phyloP scores from a whole-genome alignment of 805 yeast species.

The Isabelozyma heimii region DNA sequence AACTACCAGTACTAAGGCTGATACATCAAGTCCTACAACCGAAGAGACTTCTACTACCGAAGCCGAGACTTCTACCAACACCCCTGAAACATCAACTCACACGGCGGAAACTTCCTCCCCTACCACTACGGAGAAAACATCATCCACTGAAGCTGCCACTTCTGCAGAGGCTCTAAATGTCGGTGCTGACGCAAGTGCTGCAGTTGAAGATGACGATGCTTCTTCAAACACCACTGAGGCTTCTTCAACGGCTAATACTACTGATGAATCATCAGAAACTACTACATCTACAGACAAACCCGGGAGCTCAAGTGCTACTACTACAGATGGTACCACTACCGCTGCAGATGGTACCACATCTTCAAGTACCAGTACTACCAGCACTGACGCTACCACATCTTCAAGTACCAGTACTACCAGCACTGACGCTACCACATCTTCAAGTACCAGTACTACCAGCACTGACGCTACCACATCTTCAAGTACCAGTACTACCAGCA shows the following conservation, averaged over 20 bases:
- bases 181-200: background rate
- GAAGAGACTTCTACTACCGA: background rate
- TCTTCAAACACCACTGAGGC: background rate
- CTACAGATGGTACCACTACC: background rate
- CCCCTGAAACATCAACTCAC: background rate
- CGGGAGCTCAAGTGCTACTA: background rate
- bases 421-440: conserved; percentile 1
- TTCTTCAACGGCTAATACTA: background rate
- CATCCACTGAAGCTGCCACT: background rate
- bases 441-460: background rate
- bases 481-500: background rate
- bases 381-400: conserved; percentile 1
- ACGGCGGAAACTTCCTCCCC: background rate
- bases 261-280: background rate
- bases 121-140: background rate
- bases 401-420: too few species aligned
- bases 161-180: background rate
- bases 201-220: conserved; percentile 20
- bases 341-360: background rate
- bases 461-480: background rate
- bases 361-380: too few species aligned
- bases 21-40: background rate
- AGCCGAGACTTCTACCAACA: background rate
- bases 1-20: background rate
- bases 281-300: background rate